Base-by-base conservation (phyloP, 2,329 filamentous ascomycete genomes). In the Aspergillus floridensis region DNA sequence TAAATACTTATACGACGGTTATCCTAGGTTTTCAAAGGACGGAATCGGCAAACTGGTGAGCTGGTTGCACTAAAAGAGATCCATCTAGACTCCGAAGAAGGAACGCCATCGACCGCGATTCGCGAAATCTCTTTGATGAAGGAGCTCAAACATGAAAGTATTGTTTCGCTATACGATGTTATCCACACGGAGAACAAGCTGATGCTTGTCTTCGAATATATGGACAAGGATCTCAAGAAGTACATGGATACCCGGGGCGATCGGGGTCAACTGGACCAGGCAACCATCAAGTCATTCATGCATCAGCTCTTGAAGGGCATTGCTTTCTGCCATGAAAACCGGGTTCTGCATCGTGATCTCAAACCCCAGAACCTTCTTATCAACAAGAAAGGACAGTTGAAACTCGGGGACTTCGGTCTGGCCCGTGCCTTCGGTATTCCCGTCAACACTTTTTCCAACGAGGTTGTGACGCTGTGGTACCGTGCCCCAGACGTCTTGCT, bases 141-240 rank as follows among this genome's bases (percentile, higher is more conserved):
- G 79, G 95, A 99, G 79, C 85, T 99, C 66, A 98, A 98, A 79
- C 95, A 99, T 78, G 93, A 97, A 76, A 98, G 97, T 74, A 98
- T 99, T 66, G 93, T 99, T 69, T 91, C 89, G 60, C 87, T 99
- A 5, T 92, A 98, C 83, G 95, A 99, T 82, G 95, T 99, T 58
- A 98, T 99, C 71, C 95, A 99, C 78, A 99, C 95, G 59, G 95
- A 99, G 81, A 99, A 98, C 80, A 99, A 99, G 77, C 87, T 99
- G 59, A 99, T 99, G 95, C 88, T 99, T 46, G 95, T 99, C 10
- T 99, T 99, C 69, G 95, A 99, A 77, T 96, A 88, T 78, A 97
- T 99, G 93, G 95, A 99, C 78, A 92, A 93, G 74, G 95, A 99
- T 72, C 81, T 99, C 11, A 99, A 99, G 82, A 92, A 96, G 74